Conservation (phyloP, 768 basidiomycete genomes). For the Boletus rubescentipes region DNA sequence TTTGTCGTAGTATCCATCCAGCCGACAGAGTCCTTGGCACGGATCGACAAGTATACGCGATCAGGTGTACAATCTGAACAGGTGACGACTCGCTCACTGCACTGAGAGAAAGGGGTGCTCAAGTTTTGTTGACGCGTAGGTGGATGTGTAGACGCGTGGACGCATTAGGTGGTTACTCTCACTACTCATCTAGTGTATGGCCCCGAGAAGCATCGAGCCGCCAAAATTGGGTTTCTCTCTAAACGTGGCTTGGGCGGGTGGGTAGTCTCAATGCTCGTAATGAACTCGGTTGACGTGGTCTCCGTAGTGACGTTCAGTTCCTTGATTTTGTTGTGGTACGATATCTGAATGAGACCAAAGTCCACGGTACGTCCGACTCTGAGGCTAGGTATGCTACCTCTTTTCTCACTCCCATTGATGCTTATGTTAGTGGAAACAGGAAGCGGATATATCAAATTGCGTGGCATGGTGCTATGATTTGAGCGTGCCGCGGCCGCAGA, state of each 20-base stretch:
- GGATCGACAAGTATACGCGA: no score
- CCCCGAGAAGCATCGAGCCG: neutral
- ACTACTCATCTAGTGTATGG: conserved; percentile 5
- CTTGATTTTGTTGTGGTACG: conserved; percentile 52
- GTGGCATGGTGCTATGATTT: neutral
- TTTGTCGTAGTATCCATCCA: no score
- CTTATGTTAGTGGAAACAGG: conserved; percentile 5
- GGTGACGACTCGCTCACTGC: no score
- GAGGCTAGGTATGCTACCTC: no score
- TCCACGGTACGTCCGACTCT: conserved; percentile 41
- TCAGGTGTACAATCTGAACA: no score
- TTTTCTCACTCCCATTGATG: no score
- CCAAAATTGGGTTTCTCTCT: conserved; percentile 39
- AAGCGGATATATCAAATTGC: neutral
- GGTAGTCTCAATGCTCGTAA: neutral
- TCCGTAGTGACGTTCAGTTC: conserved; percentile 50
- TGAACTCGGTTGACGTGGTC: neutral
- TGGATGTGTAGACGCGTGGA: no score
- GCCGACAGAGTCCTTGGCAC: no score
- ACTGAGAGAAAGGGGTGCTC: no score
- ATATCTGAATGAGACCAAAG: conserved; percentile 46
- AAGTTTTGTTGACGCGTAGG: no score
- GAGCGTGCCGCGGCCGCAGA: no score
- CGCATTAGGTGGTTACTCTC: no score
- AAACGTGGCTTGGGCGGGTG: conserved; percentile 45